A percentile compares a stretch with the other conserved stretches of the same genome.
Conservation (phyloP, 768 basidiomycete species). For the Porphyrellus cyaneotinctus region DNA sequence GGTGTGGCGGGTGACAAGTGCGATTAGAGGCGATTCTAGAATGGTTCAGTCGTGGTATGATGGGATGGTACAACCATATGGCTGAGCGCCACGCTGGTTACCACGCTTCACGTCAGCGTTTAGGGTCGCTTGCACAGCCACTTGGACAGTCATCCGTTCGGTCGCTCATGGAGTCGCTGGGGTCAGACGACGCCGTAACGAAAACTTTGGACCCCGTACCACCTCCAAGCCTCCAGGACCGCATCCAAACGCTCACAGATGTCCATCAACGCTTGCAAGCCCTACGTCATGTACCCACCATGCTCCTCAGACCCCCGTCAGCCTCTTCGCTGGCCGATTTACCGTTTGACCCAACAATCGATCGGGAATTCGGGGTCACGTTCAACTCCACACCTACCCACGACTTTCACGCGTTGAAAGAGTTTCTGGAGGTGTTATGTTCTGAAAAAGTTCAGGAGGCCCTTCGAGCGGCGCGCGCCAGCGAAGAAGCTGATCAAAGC, state of each 20-base stretch:
- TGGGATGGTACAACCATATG: neutral
- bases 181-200: constrained; percentile 3
- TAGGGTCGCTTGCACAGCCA: constrained; percentile 19
- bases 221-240: constrained; percentile 34
- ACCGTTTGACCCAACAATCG: constrained; percentile 24
- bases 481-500: constrained; percentile 48
- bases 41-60: neutral
- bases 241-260: constrained; percentile 46
- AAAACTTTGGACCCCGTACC: neutral
- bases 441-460: constrained; percentile 58
- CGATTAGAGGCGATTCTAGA: neutral
- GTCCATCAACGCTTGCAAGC: constrained; percentile 42
- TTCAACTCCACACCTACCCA: constrained; percentile 29
- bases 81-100: constrained; percentile 11
- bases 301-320: constrained; percentile 40
- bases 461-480: constrained; percentile 49
- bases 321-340: constrained; percentile 21
- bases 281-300: constrained; percentile 44
- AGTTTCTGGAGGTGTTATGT: constrained; percentile 44
- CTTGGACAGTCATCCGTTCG: neutral
- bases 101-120: neutral
- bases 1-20: constrained; percentile 8
- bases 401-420: constrained; percentile 46
- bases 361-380: constrained; percentile 27
- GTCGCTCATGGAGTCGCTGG: constrained; percentile 2